A percentile compares a stretch with the other conserved stretches of the same genome.
These are phyloP conservation scores for Amanita thiersii DNA, from an alignment of 768 basidiomycete genomes.

Conservation along the genomic window DNA sequence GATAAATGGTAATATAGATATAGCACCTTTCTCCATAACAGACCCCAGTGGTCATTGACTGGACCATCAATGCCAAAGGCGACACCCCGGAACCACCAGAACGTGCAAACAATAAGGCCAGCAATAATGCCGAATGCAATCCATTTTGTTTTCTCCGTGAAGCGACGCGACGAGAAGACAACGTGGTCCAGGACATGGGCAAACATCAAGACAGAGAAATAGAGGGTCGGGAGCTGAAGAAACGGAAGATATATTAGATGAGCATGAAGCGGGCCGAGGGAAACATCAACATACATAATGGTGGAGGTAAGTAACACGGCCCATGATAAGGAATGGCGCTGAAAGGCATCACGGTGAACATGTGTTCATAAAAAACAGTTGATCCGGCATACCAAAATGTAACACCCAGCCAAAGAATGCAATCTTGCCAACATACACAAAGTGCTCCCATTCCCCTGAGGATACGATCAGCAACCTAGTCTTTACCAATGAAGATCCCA, in stretches of 20 bases:
- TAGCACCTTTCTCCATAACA: constrained; percentile 66
- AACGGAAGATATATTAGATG: constrained; percentile 6
- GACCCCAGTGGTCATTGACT: constrained; percentile 68
- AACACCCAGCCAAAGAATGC: constrained; percentile 88
- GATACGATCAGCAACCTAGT: constrained; percentile 4
- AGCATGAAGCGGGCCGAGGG: neutral
- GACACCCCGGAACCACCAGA: constrained; percentile 92
- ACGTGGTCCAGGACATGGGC: constrained; percentile 91
- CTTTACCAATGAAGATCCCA: constrained; percentile 12
- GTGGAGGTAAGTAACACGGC: constrained; percentile 91
- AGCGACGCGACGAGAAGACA: constrained; percentile 69
- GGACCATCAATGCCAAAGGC: constrained; percentile 93
- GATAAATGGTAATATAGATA: neutral
- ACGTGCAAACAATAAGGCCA: constrained; percentile 57
- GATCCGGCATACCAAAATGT: constrained; percentile 64
- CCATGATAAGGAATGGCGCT: constrained; percentile 99
- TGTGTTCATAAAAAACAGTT: neutral
- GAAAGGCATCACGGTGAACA: constrained; percentile 6
- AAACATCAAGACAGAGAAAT: constrained; percentile 90
- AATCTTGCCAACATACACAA: constrained; percentile 86
- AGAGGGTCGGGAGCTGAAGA: constrained; percentile 83
- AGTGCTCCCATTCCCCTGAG: constrained; percentile 88
- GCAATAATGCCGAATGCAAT: constrained; percentile 63
- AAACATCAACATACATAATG: constrained; percentile 67
- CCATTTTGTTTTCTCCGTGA: constrained; percentile 55